Base-by-base conservation (phyloP, 352 stramenopile species). In the Globisporangium nodosum region DNA sequence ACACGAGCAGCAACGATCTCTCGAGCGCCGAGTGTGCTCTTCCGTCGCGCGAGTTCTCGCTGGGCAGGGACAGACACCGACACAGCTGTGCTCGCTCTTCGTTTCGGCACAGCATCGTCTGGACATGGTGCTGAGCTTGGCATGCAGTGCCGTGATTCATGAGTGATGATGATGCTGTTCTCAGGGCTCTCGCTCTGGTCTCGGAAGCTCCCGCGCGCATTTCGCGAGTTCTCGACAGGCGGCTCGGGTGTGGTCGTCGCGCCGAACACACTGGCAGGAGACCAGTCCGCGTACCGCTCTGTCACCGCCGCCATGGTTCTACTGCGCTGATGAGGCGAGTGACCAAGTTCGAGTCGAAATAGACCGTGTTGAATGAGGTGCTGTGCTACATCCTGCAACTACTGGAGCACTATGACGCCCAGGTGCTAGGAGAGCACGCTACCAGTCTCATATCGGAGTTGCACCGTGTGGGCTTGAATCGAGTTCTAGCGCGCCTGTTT, bases 221-320 rank as follows among this genome's bases (percentile, higher is more conserved):
- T 43, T 18, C 12, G 37, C 13, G 37, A 18, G 0, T 43, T 11
- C 35, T 40, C 35, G 12, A 15, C 0, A 40, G 35, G 35, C 0
- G 8, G 8, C 11, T 40, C 12, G 8, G 37, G 37, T 18, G 37
- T 45, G 12, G 56, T 58, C 7, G 72, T 71, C 5, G 51, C 40
- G 1, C 67, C 68, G 53, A 85, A 83, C 15, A 82, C 68, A 39
- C 72, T 81, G 16, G 66, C 63, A 15, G 72, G 68, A 8, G 74
- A 81, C 73, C 69, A 81, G 59, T 81, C 70, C 3, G 56, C 37
- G 24, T 65, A 77, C 46, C 47, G 53, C 46, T 52, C 52, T n/a
- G 42, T 43, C 37, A 13, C 11, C 11, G 13, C 4, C 37, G 13
- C 12, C 37, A 18, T 13, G 4, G 12, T 18, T 13, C 11, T 37